Evolutionary conservation across 2,329 filamentous ascomycete species (phyloP).

Genomic region (Hypomyces rosellus): DNA sequence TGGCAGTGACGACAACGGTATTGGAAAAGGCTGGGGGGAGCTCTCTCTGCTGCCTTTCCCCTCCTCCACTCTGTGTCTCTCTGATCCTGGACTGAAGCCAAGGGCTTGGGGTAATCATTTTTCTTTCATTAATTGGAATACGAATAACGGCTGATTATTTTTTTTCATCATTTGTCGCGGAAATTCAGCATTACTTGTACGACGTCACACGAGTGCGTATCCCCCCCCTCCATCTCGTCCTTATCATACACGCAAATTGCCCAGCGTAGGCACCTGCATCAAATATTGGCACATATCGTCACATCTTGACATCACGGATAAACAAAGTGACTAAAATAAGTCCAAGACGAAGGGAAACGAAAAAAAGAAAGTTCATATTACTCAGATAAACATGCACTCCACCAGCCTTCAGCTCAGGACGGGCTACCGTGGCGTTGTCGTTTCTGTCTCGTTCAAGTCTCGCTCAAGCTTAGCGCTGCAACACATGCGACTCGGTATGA

Average conservation of each 20-base stretch:
- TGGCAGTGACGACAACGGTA: no score
- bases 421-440: constrained; percentile 7
- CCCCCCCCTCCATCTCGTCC: neutral
- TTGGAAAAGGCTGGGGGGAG: neutral
- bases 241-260: neutral
- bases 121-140: no score
- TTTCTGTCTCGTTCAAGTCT: neutral
- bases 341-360: no score
- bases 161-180: no score
- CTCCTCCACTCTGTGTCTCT: neutral
- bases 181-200: neutral
- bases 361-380: neutral
- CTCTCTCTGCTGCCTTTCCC: neutral
- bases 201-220: neutral
- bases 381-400: neutral
- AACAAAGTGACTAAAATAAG: no score
- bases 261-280: no score
- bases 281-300: no score
- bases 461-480: neutral
- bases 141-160: no score
- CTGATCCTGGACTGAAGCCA: neutral
- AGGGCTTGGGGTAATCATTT: neutral
- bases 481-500: neutral
- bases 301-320: no score
- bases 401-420: constrained; percentile 8